These are phyloP conservation scores for Globisporangium heterothallicum DNA, from an alignment of 352 stramenopile species.

Conservation along the genomic window DNA sequence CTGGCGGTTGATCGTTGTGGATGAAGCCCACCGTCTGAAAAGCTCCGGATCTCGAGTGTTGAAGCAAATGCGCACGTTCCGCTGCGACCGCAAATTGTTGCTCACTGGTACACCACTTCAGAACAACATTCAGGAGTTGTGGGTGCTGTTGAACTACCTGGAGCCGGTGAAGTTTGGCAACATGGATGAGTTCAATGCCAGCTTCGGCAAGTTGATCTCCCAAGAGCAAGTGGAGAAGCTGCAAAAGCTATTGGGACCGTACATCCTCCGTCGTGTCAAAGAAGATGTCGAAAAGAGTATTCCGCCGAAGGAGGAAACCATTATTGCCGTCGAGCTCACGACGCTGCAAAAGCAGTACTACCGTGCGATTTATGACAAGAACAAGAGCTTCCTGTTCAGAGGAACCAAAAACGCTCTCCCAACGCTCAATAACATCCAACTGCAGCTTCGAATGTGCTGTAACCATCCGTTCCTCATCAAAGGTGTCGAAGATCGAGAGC, in stretches of 20 bases:
- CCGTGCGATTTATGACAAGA: conserved; percentile 98
- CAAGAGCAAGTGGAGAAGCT: conserved; percentile 93
- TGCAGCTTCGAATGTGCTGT: conserved; percentile 99
- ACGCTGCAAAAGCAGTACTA: conserved; percentile 99
- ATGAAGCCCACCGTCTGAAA: conserved; percentile 83
- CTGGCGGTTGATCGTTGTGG: conserved; percentile 77
- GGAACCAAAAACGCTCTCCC: conserved; percentile 82
- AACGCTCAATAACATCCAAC: conserved; percentile 98
- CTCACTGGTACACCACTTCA: conserved; percentile 97
- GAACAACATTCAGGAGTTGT: conserved; percentile 97
- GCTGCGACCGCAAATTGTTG: conserved; percentile 89
- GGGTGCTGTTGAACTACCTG: conserved; percentile 96
- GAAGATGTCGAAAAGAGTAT: conserved; percentile 96
- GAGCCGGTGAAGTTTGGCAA: conserved; percentile 91
- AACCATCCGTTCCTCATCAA: conserved; percentile 99
- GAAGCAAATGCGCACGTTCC: conserved; percentile 82
- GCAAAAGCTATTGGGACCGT: conserved; percentile 92
- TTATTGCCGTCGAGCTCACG: conserved; percentile 96
- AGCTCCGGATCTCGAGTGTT: conserved; percentile 73
- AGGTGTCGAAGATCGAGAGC: conserved; percentile 83
- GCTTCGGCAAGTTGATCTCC: conserved; percentile 91
- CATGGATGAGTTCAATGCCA: conserved; percentile 86
- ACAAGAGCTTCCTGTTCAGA: conserved; percentile 95
- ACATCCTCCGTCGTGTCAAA: conserved; percentile 96
- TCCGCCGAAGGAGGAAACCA: conserved; percentile 95